Conservation (phyloP, 192 early-diverging fungal species). For the Umbelopsis vinacea region DNA sequence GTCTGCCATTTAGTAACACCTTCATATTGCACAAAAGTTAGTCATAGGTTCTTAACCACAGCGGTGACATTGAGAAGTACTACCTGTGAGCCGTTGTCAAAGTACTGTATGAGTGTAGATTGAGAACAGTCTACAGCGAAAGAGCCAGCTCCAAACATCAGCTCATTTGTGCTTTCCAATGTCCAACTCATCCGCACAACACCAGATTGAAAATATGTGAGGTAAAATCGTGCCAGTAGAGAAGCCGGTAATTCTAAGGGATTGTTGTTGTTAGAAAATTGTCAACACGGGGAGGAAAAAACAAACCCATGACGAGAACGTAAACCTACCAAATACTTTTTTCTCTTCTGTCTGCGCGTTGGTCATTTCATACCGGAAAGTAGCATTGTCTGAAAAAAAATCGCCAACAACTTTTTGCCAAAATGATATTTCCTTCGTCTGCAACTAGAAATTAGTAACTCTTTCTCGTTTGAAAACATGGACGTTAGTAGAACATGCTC, state of each 20-base stretch:
- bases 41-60: background rate
- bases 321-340: constrained; percentile 7
- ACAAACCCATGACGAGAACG: background rate
- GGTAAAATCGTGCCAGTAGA: constrained; percentile 30
- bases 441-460: background rate
- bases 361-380: constrained; percentile 11
- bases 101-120: constrained; percentile 28
- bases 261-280: background rate
- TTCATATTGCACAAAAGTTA: background rate
- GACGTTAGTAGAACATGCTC: background rate
- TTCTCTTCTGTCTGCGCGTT: constrained; percentile 2
- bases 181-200: constrained; percentile 27
- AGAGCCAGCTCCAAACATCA: constrained; percentile 25
- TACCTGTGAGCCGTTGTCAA: constrained; percentile 31
- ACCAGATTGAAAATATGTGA: constrained; percentile 30
- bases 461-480: background rate
- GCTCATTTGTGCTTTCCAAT: constrained; percentile 32
- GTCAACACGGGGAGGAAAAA: background rate
- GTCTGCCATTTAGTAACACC: background rate
- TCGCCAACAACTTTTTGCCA: constrained; percentile 31
- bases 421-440: constrained; percentile 27
- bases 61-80: background rate
- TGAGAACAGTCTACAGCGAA: constrained; percentile 32
- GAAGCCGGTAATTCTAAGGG: constrained; percentile 2
- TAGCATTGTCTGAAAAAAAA: constrained; percentile 27